Base-by-base conservation (phyloP, 495 filamentous ascomycete genomes). In the Talaromyces liani region DNA sequence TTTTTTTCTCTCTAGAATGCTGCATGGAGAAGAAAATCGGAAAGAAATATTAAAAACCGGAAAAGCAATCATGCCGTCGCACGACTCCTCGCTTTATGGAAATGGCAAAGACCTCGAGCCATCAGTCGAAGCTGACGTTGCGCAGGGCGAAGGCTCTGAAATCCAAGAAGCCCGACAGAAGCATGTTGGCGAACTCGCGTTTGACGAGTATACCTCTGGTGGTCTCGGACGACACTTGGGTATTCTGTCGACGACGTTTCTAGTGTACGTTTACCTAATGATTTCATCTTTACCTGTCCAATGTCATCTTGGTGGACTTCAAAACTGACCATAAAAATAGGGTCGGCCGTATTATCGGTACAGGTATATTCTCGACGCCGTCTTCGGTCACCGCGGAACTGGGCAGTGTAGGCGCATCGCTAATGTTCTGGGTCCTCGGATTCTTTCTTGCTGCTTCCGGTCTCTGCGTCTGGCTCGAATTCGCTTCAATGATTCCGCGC, bases 291-390 rank as follows among this genome's bases (percentile, higher is more conserved):
- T 33, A 31, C 31, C 58, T 47, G 33, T 29, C 14, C 29, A 22
- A 51, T 64, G 58, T 34, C 3, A n/a, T 2, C 0, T 20, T 41
- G 54, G 34, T 24, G 22, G 22, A 24, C 22, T 24, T 24, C n/a
- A n/a, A n/a, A n/a, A 55, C 18, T 18, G 6, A 36, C 33, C 53
- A 2, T 74, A 5, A 73, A 73, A 22, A 86, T 24, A 24, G 82
- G 5, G 79, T 79, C 3, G 80, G 79, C 25, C 83, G 87, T 9
- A 87, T 91, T 22, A 86, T 91, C 61, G 88, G 88, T 0, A 84
- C 80, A 59, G 88, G 88, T 34, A 90, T 91, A 61, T 91, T 90
- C 67, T 87, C 87, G 1, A 87, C 84, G 0, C 88, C 87, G 0
- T 86, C 86, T 4, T 77, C 81, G 7, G 85, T 91, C 61, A 71